Base-by-base conservation (phyloP, 148 eudicot species). In the Simmondsia chinensis region DNA sequence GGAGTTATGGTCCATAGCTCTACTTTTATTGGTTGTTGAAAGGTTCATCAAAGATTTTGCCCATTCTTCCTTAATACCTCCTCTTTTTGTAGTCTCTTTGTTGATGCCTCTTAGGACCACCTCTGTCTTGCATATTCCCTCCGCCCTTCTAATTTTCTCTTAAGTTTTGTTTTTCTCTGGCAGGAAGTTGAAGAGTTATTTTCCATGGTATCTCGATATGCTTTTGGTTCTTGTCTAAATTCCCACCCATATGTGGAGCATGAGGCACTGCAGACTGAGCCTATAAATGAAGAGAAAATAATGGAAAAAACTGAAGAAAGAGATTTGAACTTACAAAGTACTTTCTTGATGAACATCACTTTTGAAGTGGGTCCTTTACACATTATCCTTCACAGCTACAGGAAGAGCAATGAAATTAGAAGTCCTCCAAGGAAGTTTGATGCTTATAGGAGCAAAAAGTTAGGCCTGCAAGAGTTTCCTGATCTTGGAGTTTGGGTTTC, bases 401-500 rank as follows among this genome's bases (percentile, higher is more conserved):
- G 80, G 66, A 70, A 69, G 61, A 56, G 54, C 48, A 43, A 25
- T 52, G 59, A 46, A 12, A 38, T 31, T 46, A 70, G 58, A 56
- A 51, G n/a, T 52, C 25, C 37, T 34, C 46, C 33, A 13, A 37
- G 26, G 39, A 46, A 31, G 7, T 43, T 50, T 46, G 72, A 65
- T 46, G 38, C 33, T 33, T 43, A 29, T 27, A 48, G 44, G 45
- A 29, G 53, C 56, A 67, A 26, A 54, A 76, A 64, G 43, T 43
- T 52, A 61, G 57, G 54, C 39, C 57, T 61, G 63, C 62, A 48
- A 33, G 66, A 65, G 36, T 49, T 67, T 33, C 76, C 65, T 59
- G 53, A 39, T 39, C 40, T 41, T 54, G 99, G 99, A 47, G 57
- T 82, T 53, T 39, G 68, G 70, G 33, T 79, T 39, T 74, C 68